phyloP scores from a whole-genome alignment of 108 stramenopile species.

The Chaetoceros muelleri region DNA sequence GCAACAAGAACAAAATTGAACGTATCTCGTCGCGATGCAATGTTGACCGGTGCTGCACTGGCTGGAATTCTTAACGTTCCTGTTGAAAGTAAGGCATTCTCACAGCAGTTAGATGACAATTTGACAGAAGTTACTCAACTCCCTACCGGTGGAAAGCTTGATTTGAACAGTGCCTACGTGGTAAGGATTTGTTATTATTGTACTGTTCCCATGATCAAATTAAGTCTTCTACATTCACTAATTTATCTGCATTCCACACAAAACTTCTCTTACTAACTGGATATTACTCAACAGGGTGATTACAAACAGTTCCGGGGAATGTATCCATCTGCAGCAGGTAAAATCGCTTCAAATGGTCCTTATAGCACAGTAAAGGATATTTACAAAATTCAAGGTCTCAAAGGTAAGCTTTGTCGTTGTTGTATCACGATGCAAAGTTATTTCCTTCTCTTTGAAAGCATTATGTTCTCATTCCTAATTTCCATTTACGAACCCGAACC shows the following conservation, averaged over 20 bases:
- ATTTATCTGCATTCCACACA: too few species aligned
- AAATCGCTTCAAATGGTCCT: constrained; percentile 57
- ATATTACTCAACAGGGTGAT: constrained; percentile 23
- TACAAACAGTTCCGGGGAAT: constrained; percentile 54
- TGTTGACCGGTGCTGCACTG: background rate
- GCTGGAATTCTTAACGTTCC: background rate
- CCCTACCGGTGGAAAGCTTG: constrained; percentile 41
- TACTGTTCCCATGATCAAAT: background rate
- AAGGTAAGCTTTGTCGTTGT: constrained; percentile 13
- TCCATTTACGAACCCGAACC: too few species aligned
- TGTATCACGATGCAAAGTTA: background rate
- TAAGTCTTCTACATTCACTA: background rate
- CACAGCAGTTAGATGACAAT: background rate
- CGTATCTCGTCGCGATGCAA: background rate
- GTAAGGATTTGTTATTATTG: constrained; percentile 16
- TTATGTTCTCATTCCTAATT: too few species aligned
- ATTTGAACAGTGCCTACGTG: constrained; percentile 57
- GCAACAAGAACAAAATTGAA: background rate
- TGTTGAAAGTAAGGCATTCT: background rate
- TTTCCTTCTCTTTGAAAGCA: background rate
- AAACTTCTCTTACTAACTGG: background rate
- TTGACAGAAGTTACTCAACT: constrained; percentile 31
- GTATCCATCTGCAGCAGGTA: constrained; percentile 49
- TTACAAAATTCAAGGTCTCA: constrained; percentile 47
- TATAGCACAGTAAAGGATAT: constrained; percentile 47